Evolutionary conservation across 306 rosid species (phyloP).

Genomic region (Lablab purpureus): DNA sequence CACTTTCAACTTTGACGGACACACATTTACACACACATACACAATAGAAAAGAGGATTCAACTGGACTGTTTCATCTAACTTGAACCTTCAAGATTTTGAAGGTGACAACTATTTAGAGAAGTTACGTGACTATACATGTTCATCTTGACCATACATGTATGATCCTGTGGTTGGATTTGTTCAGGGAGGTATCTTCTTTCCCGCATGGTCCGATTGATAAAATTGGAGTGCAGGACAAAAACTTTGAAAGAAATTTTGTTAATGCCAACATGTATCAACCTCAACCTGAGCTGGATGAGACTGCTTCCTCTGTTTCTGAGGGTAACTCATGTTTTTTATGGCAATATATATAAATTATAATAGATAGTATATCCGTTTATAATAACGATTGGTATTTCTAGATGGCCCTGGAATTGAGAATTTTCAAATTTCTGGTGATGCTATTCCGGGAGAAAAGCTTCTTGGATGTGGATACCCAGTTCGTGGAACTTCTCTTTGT

Average conservation of each 20-base stretch:
- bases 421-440: slow-evolving; percentile 90
- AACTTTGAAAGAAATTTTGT: slow-evolving; percentile 40
- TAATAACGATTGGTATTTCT: slow-evolving; percentile 44
- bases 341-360: not conserved
- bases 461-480: slow-evolving; percentile 96
- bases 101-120: not conserved
- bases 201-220: slow-evolving; percentile 47
- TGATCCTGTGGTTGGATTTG: not conserved
- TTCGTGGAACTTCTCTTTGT: slow-evolving; percentile 89
- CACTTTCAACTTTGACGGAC: not conserved
- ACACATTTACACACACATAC: not conserved
- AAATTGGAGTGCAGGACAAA: slow-evolving; percentile 43
- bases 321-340: slow-evolving; percentile 52
- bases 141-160: not conserved
- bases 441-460: slow-evolving; percentile 86
- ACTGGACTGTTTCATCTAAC: not conserved
- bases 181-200: slow-evolving; percentile 61
- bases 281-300: slow-evolving; percentile 51
- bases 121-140: not conserved
- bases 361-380: not conserved
- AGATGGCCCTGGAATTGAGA: slow-evolving; percentile 89
- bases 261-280: slow-evolving; percentile 52
- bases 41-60: not conserved
- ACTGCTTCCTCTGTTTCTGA: slow-evolving; percentile 56
- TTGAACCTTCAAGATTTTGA: not conserved